phyloP scores from a whole-genome alignment of 164 flowering plant species.

The Macadamia integrifolia region DNA sequence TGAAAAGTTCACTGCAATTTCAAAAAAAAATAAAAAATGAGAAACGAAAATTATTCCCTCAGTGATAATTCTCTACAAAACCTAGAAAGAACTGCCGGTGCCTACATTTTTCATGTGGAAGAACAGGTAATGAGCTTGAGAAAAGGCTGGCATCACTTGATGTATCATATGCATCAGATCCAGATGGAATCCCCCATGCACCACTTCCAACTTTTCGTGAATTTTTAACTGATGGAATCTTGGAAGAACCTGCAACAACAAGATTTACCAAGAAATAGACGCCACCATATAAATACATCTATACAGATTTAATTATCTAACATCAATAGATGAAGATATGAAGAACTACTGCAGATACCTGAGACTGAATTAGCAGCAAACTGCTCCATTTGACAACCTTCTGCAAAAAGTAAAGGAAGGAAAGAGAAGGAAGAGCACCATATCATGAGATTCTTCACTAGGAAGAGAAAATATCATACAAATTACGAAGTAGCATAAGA shows the following conservation, averaged over 20 bases:
- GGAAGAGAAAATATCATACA: background rate
- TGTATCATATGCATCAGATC: conserved; percentile 40
- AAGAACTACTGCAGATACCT: conserved; percentile 17
- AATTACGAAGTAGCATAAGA: too few relatives aligned
- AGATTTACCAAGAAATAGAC: background rate
- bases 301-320: background rate
- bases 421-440: background rate
- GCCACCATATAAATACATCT: background rate
- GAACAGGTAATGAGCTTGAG: conserved; percentile 89
- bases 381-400: conserved; percentile 34
- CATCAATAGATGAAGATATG: background rate
- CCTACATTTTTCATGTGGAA: conserved; percentile 79
- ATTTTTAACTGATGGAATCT: conserved; percentile 19
- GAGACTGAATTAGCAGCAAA: conserved; percentile 21
- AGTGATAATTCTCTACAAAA: background rate
- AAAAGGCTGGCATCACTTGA: conserved; percentile 74
- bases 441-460: background rate
- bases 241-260: conserved; percentile 32
- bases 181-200: conserved; percentile 41
- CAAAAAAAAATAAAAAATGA: conserved; percentile 4
- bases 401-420: conserved; percentile 9
- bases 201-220: conserved; percentile 32
- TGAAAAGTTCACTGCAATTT: conserved; percentile 53
- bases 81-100: background rate
- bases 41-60: background rate